These are phyloP conservation scores for Coniella vitis DNA, from an alignment of 2,329 filamentous ascomycete species.

Conservation along the genomic window DNA sequence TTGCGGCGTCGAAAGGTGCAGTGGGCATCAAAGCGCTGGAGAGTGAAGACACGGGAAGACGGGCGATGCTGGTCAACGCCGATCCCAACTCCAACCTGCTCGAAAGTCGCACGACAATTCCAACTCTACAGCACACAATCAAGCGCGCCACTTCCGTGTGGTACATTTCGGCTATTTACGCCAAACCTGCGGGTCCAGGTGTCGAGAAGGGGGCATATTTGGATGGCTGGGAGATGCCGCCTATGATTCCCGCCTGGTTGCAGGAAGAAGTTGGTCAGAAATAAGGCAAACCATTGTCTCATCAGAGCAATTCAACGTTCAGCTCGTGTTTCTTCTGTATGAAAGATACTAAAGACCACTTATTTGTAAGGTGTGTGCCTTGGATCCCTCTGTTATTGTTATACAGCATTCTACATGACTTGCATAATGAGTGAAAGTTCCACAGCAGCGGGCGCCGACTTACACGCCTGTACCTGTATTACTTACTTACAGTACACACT, in stretches of 20 bases:
- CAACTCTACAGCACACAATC: conserved; percentile 59
- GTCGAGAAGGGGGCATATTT: conserved; percentile 48
- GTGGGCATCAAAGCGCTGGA: conserved; percentile 52
- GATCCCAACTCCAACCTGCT: conserved; percentile 76
- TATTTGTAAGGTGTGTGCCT: no score
- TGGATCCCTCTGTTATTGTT: no score
- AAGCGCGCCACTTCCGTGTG: conserved; percentile 50
- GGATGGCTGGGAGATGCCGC: conserved; percentile 51
- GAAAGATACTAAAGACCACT: background rate
- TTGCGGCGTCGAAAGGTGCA: conserved; percentile 49
- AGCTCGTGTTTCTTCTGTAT: background rate
- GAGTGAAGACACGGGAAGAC: conserved; percentile 37
- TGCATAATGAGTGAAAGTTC: background rate
- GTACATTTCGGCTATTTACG: conserved; percentile 68
- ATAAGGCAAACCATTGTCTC: background rate
- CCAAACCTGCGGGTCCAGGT: conserved; percentile 51
- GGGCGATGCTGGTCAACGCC: conserved; percentile 62
- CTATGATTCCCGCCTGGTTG: conserved; percentile 55
- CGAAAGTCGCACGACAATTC: conserved; percentile 64
- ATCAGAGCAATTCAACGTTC: background rate
- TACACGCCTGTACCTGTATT: no score
- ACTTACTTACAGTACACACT: no score
- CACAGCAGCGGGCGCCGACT: no score
- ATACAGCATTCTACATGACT: background rate
- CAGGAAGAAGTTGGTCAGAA: conserved; percentile 38